Percentiles rank a stretch among this genome's conserved stretches.
phyloP scores from a whole-genome alignment of 1,139 yeast species.

The Hansenula sp. region DNA sequence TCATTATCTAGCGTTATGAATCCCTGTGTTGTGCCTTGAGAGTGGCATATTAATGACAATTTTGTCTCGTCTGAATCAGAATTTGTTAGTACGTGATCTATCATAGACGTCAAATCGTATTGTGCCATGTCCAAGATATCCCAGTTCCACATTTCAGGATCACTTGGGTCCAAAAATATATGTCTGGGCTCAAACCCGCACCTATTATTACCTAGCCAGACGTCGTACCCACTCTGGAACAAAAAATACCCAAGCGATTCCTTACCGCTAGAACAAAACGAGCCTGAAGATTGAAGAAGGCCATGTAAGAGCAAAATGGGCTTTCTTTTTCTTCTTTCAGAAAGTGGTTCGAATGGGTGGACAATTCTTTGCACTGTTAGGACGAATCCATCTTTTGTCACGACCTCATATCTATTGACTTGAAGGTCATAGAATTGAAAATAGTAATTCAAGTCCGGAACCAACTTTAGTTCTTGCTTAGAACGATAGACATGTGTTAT shows the following conservation, averaged over 20 bases:
- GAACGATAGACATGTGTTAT: constrained; percentile 2
- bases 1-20: constrained; percentile 55
- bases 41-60: constrained; percentile 71
- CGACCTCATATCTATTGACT: constrained; percentile 52
- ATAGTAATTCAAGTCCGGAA: constrained; percentile 59
- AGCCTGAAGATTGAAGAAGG: constrained; percentile 78
- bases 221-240: constrained; percentile 66
- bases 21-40: constrained; percentile 90
- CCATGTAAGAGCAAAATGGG: constrained; percentile 86
- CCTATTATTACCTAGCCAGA: constrained; percentile 92
- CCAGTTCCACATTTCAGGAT: constrained; percentile 79
- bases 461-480: constrained; percentile 29
- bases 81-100: constrained; percentile 51
- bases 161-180: constrained; percentile 35
- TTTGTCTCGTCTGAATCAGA: constrained; percentile 34
- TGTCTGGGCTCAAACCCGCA: constrained; percentile 78
- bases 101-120: constrained; percentile 69
- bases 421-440: constrained; percentile 56
- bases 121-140: constrained; percentile 76
- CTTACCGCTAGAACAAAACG: constrained; percentile 73
- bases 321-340: constrained; percentile 28
- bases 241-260: constrained; percentile 70
- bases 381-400: constrained; percentile 78
- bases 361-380: constrained; percentile 60
- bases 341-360: constrained; percentile 38